phyloP scores from a whole-genome alignment of 441 rosid species.

The Jatropha multifida region DNA sequence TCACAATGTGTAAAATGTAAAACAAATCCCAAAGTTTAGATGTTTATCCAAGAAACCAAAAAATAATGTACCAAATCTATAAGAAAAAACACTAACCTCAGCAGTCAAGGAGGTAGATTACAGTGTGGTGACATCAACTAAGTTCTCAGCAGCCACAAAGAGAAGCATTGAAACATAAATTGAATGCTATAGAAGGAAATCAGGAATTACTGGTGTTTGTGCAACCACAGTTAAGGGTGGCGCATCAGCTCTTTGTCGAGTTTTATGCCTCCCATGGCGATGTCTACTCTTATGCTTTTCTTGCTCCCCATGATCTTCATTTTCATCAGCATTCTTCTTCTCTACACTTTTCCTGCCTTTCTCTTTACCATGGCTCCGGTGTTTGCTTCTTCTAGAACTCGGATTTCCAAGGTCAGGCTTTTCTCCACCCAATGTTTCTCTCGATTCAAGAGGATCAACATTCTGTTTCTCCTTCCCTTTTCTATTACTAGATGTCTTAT shows the following conservation, averaged over 20 bases:
- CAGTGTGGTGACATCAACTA: slow-evolving; percentile 19
- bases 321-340: slow-evolving; percentile 40
- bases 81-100: slow-evolving; percentile 23
- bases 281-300: slow-evolving; percentile 48
- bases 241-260: slow-evolving; percentile 42
- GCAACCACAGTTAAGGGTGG: slow-evolving; percentile 29
- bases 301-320: slow-evolving; percentile 33
- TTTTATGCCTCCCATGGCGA: slow-evolving; percentile 48
- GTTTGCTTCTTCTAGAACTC: slow-evolving; percentile 51
- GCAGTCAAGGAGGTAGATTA: slow-evolving; percentile 22
- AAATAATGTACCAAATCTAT: slow-evolving; percentile 25
- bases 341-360: slow-evolving; percentile 40
- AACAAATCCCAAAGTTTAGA: slow-evolving; percentile 20
- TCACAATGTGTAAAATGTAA: slow-evolving; percentile 18
- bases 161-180: slow-evolving; percentile 1
- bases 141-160: slow-evolving; percentile 13
- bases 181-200: slow-evolving; percentile 61
- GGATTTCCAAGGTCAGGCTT: slow-evolving; percentile 35
- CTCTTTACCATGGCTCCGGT: slow-evolving; percentile 47
- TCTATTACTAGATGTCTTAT: slow-evolving; percentile 39
- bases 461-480: slow-evolving; percentile 59
- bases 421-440: slow-evolving; percentile 35
- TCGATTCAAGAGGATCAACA: slow-evolving; percentile 30
- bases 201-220: slow-evolving; percentile 53
- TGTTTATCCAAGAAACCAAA: slow-evolving; percentile 6